phyloP scores from a whole-genome alignment of 495 filamentous ascomycete genomes.

The Hypoxylon cercidicola region DNA sequence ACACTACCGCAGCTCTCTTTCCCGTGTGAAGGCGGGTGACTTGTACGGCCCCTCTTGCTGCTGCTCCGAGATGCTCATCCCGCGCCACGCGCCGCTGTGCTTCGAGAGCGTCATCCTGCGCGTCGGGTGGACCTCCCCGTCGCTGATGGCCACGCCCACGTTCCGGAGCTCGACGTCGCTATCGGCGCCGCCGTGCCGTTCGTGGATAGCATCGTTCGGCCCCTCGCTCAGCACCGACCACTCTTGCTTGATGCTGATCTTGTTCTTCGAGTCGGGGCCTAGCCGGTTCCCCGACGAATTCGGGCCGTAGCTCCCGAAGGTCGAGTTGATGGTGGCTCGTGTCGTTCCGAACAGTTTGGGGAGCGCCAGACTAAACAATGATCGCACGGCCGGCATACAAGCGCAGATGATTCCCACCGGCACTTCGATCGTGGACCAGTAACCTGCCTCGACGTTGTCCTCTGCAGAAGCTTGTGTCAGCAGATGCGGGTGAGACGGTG shows the following conservation, averaged over 20 bases:
- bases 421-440: constrained; percentile 56
- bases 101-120: constrained; percentile 40
- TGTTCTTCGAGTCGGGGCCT: constrained; percentile 19
- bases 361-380: constrained; percentile 43
- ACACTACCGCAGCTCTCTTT: constrained; percentile 21
- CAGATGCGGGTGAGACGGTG: not conserved
- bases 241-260: constrained; percentile 37
- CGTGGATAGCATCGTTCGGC: not conserved
- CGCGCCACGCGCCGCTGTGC: constrained; percentile 30
- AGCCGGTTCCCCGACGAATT: constrained; percentile 19
- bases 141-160: constrained; percentile 6
- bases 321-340: constrained; percentile 19
- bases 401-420: constrained; percentile 54
- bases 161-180: constrained; percentile 33
- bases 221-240: constrained; percentile 37
- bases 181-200: constrained; percentile 6
- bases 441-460: constrained; percentile 53
- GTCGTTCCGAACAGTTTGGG: constrained; percentile 42
- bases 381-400: constrained; percentile 52
- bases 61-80: constrained; percentile 17
- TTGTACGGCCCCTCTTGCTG: constrained; percentile 18
- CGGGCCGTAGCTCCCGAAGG: constrained; percentile 24
- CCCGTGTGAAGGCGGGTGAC: constrained; percentile 10
- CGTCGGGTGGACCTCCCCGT: constrained; percentile 1
- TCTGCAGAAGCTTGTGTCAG: constrained; percentile 18